A percentile compares a stretch with the other conserved stretches of the same genome.
phyloP scores from a whole-genome alignment of 805 yeast species.

The Dipodascopsis uninucleata region DNA sequence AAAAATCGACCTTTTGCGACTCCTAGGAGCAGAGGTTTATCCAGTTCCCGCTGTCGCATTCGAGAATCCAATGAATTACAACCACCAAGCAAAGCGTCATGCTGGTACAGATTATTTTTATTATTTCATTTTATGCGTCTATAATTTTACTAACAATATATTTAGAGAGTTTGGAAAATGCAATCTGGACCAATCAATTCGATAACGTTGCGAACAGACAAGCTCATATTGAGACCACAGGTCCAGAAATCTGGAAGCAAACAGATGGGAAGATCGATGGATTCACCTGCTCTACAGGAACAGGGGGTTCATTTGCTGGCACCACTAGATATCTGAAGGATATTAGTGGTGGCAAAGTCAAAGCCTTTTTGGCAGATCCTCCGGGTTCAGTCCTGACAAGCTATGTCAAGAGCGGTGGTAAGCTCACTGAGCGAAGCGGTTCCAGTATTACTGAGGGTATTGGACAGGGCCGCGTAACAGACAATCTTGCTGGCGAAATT shows the following conservation, averaged over 20 bases:
- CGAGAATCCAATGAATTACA: slow-evolving; percentile 78
- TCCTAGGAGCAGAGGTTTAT: slow-evolving; percentile 79
- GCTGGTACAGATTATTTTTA: slow-evolving; percentile 46
- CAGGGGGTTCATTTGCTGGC: slow-evolving; percentile 92
- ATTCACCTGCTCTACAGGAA: slow-evolving; percentile 87
- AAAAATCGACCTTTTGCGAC: slow-evolving; percentile 68
- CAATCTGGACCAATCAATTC: slow-evolving; percentile 91
- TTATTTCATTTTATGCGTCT: neutral
- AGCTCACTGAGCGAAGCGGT: slow-evolving; percentile 67
- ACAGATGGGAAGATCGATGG: slow-evolving; percentile 74
- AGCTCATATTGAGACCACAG: slow-evolving; percentile 85
- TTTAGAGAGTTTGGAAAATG: slow-evolving; percentile 60
- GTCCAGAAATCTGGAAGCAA: slow-evolving; percentile 90
- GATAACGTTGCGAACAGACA: slow-evolving; percentile 84
- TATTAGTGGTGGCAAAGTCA: slow-evolving; percentile 57
- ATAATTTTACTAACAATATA: neutral
- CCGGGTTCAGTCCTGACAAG: slow-evolving; percentile 87
- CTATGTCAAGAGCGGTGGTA: slow-evolving; percentile 67
- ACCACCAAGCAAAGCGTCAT: slow-evolving; percentile 81
- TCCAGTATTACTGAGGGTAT: slow-evolving; percentile 92
- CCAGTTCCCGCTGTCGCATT: slow-evolving; percentile 87
- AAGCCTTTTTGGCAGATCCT: slow-evolving; percentile 80
- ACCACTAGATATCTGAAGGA: slow-evolving; percentile 72
- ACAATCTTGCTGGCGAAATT: slow-evolving; percentile 69
- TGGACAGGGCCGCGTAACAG: slow-evolving; percentile 92